Percentiles rank a stretch among this genome's conserved stretches.
These are phyloP conservation scores for Delonix regia DNA, from an alignment of 306 rosid species.

Conservation along the genomic window DNA sequence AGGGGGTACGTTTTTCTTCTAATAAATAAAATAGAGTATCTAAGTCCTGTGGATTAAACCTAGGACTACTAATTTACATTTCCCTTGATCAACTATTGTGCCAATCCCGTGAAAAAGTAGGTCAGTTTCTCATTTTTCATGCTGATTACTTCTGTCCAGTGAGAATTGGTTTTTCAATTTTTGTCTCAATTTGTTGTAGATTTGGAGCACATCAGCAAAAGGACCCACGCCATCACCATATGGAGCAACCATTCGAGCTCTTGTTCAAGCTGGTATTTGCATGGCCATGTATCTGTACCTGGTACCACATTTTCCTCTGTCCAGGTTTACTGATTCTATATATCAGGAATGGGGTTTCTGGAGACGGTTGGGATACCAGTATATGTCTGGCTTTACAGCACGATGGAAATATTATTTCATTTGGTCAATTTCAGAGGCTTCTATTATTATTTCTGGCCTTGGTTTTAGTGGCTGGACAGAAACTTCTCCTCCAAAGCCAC, in stretches of 20 bases:
- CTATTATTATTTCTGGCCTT: conserved; percentile 83
- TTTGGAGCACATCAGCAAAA: conserved; percentile 74
- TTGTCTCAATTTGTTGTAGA: conserved; percentile 43
- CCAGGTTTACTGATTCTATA: conserved; percentile 74
- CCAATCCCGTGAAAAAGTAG: background rate
- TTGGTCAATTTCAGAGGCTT: conserved; percentile 97
- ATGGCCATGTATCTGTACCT: conserved; percentile 86
- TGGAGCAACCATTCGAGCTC: conserved; percentile 71
- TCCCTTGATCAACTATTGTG: background rate
- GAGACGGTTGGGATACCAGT: conserved; percentile 85
- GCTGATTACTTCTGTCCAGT: background rate
- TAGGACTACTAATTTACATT: background rate
- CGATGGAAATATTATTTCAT: conserved; percentile 99
- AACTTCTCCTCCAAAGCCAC: conserved; percentile 83
- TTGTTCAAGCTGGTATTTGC: conserved; percentile 87
- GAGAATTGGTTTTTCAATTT: conserved; percentile 1
- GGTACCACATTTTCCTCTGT: conserved; percentile 75
- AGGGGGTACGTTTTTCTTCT: conserved; percentile 61
- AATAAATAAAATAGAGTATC: background rate
- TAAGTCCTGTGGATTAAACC: background rate
- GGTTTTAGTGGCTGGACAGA: conserved; percentile 97
- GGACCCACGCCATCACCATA: conserved; percentile 75
- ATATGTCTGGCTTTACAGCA: conserved; percentile 89
- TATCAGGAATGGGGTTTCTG: conserved; percentile 85
- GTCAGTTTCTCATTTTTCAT: background rate